A percentile compares a stretch with the other conserved stretches of the same genome.
These are phyloP conservation scores for Aspergillus phoenicis DNA, from an alignment of 2,329 filamentous ascomycete genomes.

Conservation along the genomic window DNA sequence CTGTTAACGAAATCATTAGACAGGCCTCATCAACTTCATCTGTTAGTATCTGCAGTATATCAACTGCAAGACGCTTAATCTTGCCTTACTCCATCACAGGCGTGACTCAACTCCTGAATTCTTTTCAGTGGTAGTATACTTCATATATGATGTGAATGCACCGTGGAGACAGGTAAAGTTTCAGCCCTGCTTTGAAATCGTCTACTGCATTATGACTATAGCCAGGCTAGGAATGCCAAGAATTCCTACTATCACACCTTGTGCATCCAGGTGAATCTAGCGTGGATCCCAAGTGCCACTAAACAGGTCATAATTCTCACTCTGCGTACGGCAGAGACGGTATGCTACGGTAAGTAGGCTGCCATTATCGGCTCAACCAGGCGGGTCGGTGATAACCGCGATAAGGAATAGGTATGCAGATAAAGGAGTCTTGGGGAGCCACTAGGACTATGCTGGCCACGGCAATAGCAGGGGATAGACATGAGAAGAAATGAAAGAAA, in stretches of 20 bases:
- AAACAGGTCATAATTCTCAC: background rate
- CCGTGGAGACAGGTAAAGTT: background rate
- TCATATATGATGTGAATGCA: too few species aligned
- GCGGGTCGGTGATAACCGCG: constrained; percentile 8
- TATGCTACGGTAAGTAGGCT: background rate
- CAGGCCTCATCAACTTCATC: too few species aligned
- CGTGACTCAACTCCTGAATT: too few species aligned
- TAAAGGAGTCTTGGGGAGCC: too few species aligned
- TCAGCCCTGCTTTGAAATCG: background rate
- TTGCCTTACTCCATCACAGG: too few species aligned
- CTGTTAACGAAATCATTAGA: too few species aligned
- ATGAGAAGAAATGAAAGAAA: too few species aligned
- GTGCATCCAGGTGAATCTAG: background rate
- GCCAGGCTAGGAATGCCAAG: background rate
- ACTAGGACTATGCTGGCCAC: too few species aligned
- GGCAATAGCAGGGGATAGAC: too few species aligned
- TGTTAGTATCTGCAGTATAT: too few species aligned
- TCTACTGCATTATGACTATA: background rate
- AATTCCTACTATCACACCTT: background rate
- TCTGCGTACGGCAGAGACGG: background rate
- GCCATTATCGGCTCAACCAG: background rate
- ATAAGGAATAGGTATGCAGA: constrained; percentile 3
- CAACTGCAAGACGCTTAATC: too few species aligned
- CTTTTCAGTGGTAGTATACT: too few species aligned
- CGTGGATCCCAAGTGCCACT: background rate